Conservation (phyloP, 2,329 filamentous ascomycete species). For the Coniochaeta sp. region DNA sequence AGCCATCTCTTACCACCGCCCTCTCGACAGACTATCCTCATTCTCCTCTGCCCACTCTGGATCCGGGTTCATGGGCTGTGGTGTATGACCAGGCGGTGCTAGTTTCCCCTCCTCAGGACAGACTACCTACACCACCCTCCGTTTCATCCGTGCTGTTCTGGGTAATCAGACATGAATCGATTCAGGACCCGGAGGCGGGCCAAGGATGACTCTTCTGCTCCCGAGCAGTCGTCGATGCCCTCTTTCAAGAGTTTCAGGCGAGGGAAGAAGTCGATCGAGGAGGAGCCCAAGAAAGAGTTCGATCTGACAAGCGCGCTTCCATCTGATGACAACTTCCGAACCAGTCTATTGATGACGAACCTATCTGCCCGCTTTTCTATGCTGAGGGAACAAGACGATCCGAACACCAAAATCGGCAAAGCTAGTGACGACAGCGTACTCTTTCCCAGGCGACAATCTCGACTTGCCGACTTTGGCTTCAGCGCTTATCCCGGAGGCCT, state of each 20-base stretch:
- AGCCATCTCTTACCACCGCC: not conserved
- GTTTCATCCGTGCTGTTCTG: not conserved
- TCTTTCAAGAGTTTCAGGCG: constrained; percentile 44
- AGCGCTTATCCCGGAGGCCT: constrained; percentile 39
- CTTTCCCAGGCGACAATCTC: constrained; percentile 72
- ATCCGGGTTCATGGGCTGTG: not conserved
- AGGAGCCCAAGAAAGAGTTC: constrained; percentile 57
- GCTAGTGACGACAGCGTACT: constrained; percentile 93
- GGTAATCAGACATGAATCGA: constrained; percentile 56
- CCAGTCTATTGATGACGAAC: constrained; percentile 91
- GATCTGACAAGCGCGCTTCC: constrained; percentile 72
- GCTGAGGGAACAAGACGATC: constrained; percentile 91
- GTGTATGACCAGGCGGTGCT: not conserved
- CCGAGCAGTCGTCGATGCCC: constrained; percentile 37
- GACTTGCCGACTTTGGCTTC: constrained; percentile 63
- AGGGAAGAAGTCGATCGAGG: constrained; percentile 45
- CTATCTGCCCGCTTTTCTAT: constrained; percentile 95
- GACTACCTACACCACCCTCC: not conserved
- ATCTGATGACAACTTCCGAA: constrained; percentile 82
- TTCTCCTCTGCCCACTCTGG: not conserved
- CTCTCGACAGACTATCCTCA: not conserved
- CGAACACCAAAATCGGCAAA: constrained; percentile 81
- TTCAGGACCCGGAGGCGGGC: constrained; percentile 68
- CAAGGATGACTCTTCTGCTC: constrained; percentile 44
- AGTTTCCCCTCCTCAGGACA: not conserved